Evolutionary conservation across 805 yeast species (phyloP).

Genomic region (Huiozyma sinensis): DNA sequence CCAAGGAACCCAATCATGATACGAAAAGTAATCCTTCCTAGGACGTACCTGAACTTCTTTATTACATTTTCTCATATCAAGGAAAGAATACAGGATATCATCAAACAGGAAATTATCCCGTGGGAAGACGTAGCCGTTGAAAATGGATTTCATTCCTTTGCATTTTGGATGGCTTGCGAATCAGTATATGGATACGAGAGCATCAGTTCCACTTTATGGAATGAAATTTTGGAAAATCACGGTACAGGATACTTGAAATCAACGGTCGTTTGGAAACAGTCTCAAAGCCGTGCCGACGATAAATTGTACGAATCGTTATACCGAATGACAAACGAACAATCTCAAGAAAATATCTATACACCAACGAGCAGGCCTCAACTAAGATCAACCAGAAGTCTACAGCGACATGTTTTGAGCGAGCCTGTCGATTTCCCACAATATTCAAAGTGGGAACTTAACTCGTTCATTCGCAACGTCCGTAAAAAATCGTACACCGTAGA

Average conservation of each 20-base stretch:
- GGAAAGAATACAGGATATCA: constrained; percentile 5
- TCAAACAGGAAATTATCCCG: constrained; percentile 8
- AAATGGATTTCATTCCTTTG: constrained; percentile 10
- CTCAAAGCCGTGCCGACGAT: neutral
- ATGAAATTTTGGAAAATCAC: constrained; percentile 8
- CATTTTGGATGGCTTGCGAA: constrained; percentile 8
- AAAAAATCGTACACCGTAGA: constrained; percentile 16
- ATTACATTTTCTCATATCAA: constrained; percentile 11
- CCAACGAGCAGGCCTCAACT: neutral
- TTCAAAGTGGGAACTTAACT: constrained; percentile 8
- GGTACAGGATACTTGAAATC: constrained; percentile 12
- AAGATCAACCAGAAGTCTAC: neutral
- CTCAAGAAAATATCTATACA: neutral
- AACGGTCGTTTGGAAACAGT: constrained; percentile 19
- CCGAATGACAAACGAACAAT: neutral
- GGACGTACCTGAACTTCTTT: constrained; percentile 13
- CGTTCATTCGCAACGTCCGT: constrained; percentile 11
- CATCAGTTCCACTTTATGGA: constrained; percentile 10
- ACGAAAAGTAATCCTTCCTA: constrained; percentile 39
- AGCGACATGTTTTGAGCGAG: neutral
- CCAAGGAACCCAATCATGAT: constrained; percentile 86
- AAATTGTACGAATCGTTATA: constrained; percentile 5
- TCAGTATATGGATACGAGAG: constrained; percentile 9
- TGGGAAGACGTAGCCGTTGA: constrained; percentile 13
- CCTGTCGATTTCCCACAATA: neutral